Percentiles rank a stretch among this genome's conserved stretches.
phyloP scores from a whole-genome alignment of 495 filamentous ascomycete genomes.

The Glarea lozoyensis region DNA sequence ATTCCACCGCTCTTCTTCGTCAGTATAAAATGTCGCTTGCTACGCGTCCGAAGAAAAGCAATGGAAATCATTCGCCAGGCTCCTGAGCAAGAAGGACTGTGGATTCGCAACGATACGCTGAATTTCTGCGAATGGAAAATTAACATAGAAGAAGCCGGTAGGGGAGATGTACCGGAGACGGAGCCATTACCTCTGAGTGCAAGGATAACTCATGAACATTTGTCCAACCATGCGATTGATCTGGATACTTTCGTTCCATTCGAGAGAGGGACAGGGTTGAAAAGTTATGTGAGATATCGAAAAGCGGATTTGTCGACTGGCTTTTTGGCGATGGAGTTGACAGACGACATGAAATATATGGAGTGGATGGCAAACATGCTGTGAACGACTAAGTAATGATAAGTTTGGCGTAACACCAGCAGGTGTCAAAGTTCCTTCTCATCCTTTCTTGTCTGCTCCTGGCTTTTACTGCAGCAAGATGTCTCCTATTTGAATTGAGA shows the following conservation, averaged over 20 bases:
- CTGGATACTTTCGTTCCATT: no score
- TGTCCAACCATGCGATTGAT: no score
- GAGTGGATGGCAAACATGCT: constrained; percentile 4
- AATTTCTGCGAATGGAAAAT: constrained; percentile 8
- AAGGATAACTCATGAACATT: constrained; percentile 4
- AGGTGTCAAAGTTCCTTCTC: not conserved
- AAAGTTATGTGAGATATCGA: not conserved
- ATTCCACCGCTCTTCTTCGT: constrained; percentile 6
- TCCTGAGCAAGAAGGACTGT: constrained; percentile 9
- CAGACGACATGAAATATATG: not conserved
- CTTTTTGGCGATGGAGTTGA: not conserved
- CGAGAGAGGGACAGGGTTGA: not conserved
- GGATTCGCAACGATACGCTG: constrained; percentile 4
- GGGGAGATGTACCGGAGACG: not conserved
- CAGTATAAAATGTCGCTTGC: constrained; percentile 7
- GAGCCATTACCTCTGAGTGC: not conserved
- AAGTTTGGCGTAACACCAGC: no score
- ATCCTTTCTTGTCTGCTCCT: not conserved
- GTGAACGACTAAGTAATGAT: not conserved
- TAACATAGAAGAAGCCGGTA: constrained; percentile 3
- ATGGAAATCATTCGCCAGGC: not conserved
- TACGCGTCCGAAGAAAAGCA: constrained; percentile 1
- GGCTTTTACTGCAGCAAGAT: no score
- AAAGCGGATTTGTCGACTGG: not conserved
- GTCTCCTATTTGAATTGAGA: no score